A percentile compares a stretch with the other conserved stretches of the same genome.
Evolutionary conservation across 1,139 yeast species (phyloP).

Genomic region (Nematodospora anomalae): DNA sequence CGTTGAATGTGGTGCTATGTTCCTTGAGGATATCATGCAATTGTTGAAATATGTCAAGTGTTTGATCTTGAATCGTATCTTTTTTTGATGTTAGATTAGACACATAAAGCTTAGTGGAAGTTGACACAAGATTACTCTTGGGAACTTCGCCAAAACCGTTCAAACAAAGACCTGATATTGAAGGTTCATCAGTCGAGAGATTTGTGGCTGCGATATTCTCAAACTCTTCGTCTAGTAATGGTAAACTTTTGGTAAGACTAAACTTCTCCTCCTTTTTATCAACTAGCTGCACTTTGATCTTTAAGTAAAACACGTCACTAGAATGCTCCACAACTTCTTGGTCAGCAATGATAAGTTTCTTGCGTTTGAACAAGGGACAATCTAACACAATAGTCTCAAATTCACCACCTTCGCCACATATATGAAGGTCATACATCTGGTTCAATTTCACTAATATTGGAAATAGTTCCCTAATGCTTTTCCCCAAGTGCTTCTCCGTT

Average conservation of each 20-base stretch:
- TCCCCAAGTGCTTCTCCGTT: slow-evolving; percentile 62
- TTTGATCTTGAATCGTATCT: slow-evolving; percentile 43
- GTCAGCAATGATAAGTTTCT: slow-evolving; percentile 48
- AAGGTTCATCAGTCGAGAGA: slow-evolving; percentile 5
- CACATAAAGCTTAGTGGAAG: slow-evolving; percentile 41
- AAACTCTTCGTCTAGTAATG: slow-evolving; percentile 52
- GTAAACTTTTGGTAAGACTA: slow-evolving; percentile 39
- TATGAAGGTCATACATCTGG: slow-evolving; percentile 72
- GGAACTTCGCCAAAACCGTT: slow-evolving; percentile 10
- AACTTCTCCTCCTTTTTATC: slow-evolving; percentile 33
- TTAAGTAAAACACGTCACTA: slow-evolving; percentile 67
- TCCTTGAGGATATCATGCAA: slow-evolving; percentile 32
- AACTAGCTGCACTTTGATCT: slow-evolving; percentile 40
- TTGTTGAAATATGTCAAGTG: slow-evolving; percentile 45
- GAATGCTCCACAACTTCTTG: slow-evolving; percentile 46
- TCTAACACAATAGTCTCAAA: slow-evolving; percentile 91
- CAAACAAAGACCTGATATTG: background rate
- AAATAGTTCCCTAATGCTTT: slow-evolving; percentile 58
- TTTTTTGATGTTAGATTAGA: slow-evolving; percentile 44
- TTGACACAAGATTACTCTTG: slow-evolving; percentile 4
- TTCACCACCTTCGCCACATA: slow-evolving; percentile 99
- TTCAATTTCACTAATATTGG: slow-evolving; percentile 63
- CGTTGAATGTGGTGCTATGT: slow-evolving; percentile 30
- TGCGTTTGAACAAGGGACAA: slow-evolving; percentile 70
- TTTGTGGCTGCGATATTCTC: slow-evolving; percentile 15